Base-by-base conservation (phyloP, 495 filamentous ascomycete genomes). In the Daldinia loculata region DNA sequence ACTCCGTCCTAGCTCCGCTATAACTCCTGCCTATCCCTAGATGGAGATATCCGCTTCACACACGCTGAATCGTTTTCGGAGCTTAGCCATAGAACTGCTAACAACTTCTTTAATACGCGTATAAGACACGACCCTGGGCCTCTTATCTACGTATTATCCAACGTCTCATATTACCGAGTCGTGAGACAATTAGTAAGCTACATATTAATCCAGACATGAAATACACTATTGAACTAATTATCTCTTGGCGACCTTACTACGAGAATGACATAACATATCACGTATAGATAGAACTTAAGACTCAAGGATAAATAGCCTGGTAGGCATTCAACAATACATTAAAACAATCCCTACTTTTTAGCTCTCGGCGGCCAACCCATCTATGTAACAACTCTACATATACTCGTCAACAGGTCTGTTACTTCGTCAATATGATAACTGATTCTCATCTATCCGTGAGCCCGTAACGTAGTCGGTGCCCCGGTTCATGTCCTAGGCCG, bases 401-500 rank as follows among this genome's bases (percentile, higher is more conserved):
- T 59, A 66, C 51, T 65, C 66, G 50, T 53, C 65, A 51, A 58
- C 65, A 69, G 55, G 52, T 62, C 34, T 38, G 30, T 26, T 66
- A 59, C 65, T 56, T 58, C 50, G 30, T 66, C 65, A 41, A 68
- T 15, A 56, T 56, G 19, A 43, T 15, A 61, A 51, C 55, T 15
- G 45, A 22, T 56, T 19, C 55, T 17, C 43, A 48, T 48, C 9
- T 22, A 22, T 48, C 43, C 43, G 17, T 48, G 19, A 24, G 9
- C 22, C 24, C 22, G 36, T 22, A 17, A 60, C 48, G 60, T 64
- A 77, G 60, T 72, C 66, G 19, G 93, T 48, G 5, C 17, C 17
- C 0, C 17, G 43, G 22, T 43, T 38, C 22, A 19, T 32, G 12
- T n/a, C 48, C 59, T 67, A 77, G 57, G 66, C 69, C 26, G 93